Conservation (phyloP, 352 stramenopile species). For the Pythium chondricola region DNA sequence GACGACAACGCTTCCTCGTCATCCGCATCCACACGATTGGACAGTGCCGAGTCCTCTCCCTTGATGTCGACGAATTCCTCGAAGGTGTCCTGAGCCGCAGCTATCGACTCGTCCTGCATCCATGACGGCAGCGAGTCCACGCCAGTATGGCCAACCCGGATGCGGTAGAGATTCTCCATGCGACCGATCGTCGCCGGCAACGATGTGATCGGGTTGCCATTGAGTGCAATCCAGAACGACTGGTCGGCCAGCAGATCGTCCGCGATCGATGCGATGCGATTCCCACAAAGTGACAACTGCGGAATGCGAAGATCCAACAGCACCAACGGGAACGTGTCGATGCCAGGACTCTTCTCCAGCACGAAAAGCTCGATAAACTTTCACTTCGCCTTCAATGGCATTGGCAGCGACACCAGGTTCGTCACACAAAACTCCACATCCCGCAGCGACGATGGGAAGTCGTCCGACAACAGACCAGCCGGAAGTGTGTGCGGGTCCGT, state of each 20-base stretch:
- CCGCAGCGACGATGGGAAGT: conserved; percentile 4
- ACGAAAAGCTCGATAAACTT: conserved; percentile 7
- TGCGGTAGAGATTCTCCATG: neutral
- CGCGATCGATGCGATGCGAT: conserved; percentile 4
- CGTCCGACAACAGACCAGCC: neutral
- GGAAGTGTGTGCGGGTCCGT: neutral
- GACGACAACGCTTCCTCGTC: too few species aligned
- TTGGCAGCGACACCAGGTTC: conserved; percentile 4
- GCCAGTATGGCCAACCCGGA: neutral
- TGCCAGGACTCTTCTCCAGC: conserved; percentile 1
- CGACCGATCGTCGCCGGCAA: conserved; percentile 2
- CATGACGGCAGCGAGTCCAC: conserved; percentile 3
- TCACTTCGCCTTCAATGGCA: neutral
- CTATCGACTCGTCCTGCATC: neutral
- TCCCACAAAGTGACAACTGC: conserved; percentile 3
- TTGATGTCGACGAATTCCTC: conserved; percentile 1
- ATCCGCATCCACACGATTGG: neutral
- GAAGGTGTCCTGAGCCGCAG: neutral
- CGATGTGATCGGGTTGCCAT: conserved; percentile 1
- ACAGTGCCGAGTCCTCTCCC: neutral
- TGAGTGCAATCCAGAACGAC: conserved; percentile 3
- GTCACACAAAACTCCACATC: conserved; percentile 14
- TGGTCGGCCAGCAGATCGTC: conserved; percentile 1
- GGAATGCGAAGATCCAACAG: neutral
- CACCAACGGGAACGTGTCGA: neutral